These are phyloP conservation scores for Trichoderma sp. DNA, from an alignment of 2,329 filamentous ascomycete species.

Conservation along the genomic window DNA sequence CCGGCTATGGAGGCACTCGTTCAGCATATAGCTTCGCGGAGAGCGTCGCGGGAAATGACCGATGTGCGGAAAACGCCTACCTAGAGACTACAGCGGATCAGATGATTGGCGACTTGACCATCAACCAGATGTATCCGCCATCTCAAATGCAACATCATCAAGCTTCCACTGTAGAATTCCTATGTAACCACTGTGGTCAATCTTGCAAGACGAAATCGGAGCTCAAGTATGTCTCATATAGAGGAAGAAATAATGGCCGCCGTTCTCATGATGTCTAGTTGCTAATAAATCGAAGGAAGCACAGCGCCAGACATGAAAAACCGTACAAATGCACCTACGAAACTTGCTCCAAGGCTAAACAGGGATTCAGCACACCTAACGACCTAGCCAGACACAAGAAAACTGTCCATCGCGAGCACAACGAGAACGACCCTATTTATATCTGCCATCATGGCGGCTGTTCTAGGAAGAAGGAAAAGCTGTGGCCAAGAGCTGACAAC, in stretches of 20 bases:
- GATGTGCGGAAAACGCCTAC: constrained; percentile 35
- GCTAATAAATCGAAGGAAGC: constrained; percentile 59
- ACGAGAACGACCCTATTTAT: constrained; percentile 25
- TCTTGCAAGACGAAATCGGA: constrained; percentile 52
- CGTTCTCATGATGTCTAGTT: background rate
- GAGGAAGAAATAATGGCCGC: background rate
- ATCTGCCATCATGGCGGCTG: constrained; percentile 29
- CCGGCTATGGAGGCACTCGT: constrained; percentile 45
- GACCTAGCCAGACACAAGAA: constrained; percentile 78
- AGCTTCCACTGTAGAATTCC: constrained; percentile 20
- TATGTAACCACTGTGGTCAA: constrained; percentile 41
- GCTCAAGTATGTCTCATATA: constrained; percentile 45
- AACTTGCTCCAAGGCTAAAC: constrained; percentile 52
- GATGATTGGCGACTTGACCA: constrained; percentile 32
- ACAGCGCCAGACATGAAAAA: constrained; percentile 66
- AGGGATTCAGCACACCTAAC: constrained; percentile 73
- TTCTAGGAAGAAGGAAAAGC: constrained; percentile 47
- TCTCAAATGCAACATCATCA: background rate
- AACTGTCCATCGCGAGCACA: constrained; percentile 61
- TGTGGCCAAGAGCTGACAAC: constrained; percentile 81
- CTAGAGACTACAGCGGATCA: constrained; percentile 27
- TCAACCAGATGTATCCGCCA: constrained; percentile 21
- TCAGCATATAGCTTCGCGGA: constrained; percentile 41
- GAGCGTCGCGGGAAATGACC: constrained; percentile 45
- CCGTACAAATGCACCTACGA: constrained; percentile 59